These are phyloP conservation scores for Parietichytrium sp. DNA, from an alignment of 108 stramenopile species.

Conservation along the genomic window DNA sequence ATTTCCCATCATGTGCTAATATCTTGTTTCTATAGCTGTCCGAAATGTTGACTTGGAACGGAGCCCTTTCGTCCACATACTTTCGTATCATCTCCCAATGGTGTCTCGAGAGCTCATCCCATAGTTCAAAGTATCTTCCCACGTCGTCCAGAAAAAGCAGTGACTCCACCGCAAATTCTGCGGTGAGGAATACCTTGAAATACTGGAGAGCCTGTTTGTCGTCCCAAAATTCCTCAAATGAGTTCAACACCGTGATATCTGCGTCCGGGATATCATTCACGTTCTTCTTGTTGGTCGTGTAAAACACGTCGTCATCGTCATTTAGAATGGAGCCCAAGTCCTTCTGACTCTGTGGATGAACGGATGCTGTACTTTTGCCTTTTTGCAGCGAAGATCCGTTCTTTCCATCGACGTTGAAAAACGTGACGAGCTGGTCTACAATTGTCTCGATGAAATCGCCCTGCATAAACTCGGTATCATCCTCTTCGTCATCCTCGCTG, in stretches of 20 bases:
- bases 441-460: slow-evolving; percentile 1
- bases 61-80: slow-evolving; percentile 1
- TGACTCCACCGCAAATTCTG: slow-evolving; percentile 19
- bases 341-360: neutral
- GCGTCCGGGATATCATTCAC: slow-evolving; percentile 22
- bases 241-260: neutral
- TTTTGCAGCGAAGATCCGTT: no score
- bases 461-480: neutral
- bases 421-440: slow-evolving; percentile 4
- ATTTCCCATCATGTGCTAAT: neutral
- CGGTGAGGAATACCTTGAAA: slow-evolving; percentile 11
- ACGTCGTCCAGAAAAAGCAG: slow-evolving; percentile 13
- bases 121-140: neutral
- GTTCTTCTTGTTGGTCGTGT: no score
- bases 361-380: no score
- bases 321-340: neutral
- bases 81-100: neutral
- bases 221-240: neutral
- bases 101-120: neutral
- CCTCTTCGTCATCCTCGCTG: neutral
- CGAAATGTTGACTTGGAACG: slow-evolving; percentile 9
- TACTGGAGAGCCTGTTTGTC: slow-evolving; percentile 17
- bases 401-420: slow-evolving; percentile 34
- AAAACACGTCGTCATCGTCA: no score
- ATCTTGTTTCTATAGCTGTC: neutral